phyloP scores from a whole-genome alignment of 1,139 yeast species.

The Yamadazyma jaroonii region DNA sequence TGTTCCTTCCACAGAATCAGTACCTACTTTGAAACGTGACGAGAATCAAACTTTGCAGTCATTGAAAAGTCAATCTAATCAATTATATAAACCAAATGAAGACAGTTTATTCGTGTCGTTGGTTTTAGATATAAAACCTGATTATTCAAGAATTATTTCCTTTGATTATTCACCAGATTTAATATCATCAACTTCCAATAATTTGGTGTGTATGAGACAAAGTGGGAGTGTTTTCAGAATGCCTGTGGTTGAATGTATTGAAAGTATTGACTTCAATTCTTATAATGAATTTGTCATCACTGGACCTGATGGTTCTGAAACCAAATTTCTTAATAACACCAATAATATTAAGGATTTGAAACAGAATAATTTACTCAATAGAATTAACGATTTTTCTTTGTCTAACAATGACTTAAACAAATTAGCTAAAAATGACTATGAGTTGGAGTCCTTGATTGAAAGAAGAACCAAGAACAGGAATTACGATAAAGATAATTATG shows the following conservation, averaged over 20 bases:
- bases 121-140: slow-evolving; percentile 74
- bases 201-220: slow-evolving; percentile 81
- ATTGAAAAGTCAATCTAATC: slow-evolving; percentile 34
- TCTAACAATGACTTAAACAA: slow-evolving; percentile 20
- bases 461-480: slow-evolving; percentile 17
- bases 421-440: slow-evolving; percentile 24
- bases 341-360: slow-evolving; percentile 8
- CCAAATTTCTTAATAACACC: slow-evolving; percentile 32
- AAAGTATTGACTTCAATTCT: slow-evolving; percentile 63
- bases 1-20: slow-evolving; percentile 25
- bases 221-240: slow-evolving; percentile 83
- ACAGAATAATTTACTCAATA: slow-evolving; percentile 8
- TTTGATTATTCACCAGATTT: slow-evolving; percentile 75
- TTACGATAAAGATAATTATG: slow-evolving; percentile 8
- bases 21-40: not conserved
- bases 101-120: slow-evolving; percentile 71
- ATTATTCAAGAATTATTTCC: slow-evolving; percentile 76
- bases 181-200: slow-evolving; percentile 43
- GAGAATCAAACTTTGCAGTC: slow-evolving; percentile 19
- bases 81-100: slow-evolving; percentile 34
- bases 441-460: slow-evolving; percentile 29
- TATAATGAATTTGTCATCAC: slow-evolving; percentile 66
- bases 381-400: slow-evolving; percentile 18
- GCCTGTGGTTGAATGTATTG: slow-evolving; percentile 70
- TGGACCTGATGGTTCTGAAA: slow-evolving; percentile 59